Evolutionary conservation across 2,329 filamentous ascomycete species (phyloP).

Genomic region (Tothia fuscella): DNA sequence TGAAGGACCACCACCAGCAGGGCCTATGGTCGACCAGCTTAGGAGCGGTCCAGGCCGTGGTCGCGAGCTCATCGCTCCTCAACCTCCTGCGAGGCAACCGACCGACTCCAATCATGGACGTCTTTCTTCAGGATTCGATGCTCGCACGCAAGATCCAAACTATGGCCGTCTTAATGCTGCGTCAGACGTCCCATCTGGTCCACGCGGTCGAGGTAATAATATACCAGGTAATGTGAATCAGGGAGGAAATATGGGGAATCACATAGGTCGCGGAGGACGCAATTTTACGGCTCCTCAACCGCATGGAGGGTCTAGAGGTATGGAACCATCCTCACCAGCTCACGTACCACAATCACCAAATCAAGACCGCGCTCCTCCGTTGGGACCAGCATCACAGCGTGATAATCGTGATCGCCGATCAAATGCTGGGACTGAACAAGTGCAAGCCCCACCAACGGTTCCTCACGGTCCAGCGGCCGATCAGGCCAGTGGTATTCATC

Average conservation of each 20-base stretch:
- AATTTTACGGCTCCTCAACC: slow-evolving; percentile 25
- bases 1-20: slow-evolving; percentile 14
- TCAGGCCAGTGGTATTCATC: slow-evolving; percentile 39
- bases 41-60: slow-evolving; percentile 25
- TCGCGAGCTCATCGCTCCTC: slow-evolving; percentile 29
- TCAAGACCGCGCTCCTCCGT: slow-evolving; percentile 12
- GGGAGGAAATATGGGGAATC: too few relatives aligned
- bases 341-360: slow-evolving; percentile 17
- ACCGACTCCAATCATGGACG: slow-evolving; percentile 35
- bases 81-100: slow-evolving; percentile 21
- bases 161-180: slow-evolving; percentile 38
- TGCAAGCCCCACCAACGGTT: slow-evolving; percentile 15
- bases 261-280: slow-evolving; percentile 24
- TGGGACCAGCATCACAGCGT: slow-evolving; percentile 17
- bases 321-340: slow-evolving; percentile 11
- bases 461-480: slow-evolving; percentile 23
- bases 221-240: too few relatives aligned
- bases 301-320: slow-evolving; percentile 12
- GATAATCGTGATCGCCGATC: too few relatives aligned
- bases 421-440: slow-evolving; percentile 7
- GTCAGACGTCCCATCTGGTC: slow-evolving; percentile 42
- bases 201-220: slow-evolving; percentile 33
- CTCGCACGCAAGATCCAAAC: slow-evolving; percentile 31
- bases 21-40: slow-evolving; percentile 18
- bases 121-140: slow-evolving; percentile 29